These are phyloP conservation scores for Ziziphus jujuba DNA, from an alignment of 306 rosid species.

Conservation along the genomic window DNA sequence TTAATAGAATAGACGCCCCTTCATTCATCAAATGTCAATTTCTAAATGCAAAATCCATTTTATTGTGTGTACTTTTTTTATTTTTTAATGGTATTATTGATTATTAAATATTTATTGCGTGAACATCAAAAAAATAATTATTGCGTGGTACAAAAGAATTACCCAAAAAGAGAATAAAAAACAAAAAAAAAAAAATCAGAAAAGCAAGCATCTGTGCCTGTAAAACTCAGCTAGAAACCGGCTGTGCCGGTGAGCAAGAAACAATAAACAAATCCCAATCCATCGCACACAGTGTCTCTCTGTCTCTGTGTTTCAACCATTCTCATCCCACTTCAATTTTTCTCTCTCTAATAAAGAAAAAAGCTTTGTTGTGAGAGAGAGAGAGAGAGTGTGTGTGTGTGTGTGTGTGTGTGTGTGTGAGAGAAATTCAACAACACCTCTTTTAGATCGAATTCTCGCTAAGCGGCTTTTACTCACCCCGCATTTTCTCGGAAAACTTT, in stretches of 20 bases:
- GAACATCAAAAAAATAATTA: too few relatives aligned
- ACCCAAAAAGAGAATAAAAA: background rate
- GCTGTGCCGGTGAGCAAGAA: constrained; percentile 35
- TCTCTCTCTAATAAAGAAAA: constrained; percentile 16
- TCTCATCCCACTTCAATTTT: constrained; percentile 13
- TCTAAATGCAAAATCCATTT: too few relatives aligned
- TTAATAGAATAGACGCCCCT: too few relatives aligned
- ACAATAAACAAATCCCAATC: constrained; percentile 28
- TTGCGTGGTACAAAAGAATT: background rate
- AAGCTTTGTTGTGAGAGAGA: background rate
- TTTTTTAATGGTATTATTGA: too few relatives aligned
- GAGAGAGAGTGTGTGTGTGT: constrained; percentile 46
- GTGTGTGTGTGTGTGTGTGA: too few relatives aligned
- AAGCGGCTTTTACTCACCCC: constrained; percentile 3
- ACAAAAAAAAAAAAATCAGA: background rate
- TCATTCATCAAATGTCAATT: too few relatives aligned
- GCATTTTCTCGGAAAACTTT: constrained; percentile 39
- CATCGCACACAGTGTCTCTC: constrained; percentile 3
- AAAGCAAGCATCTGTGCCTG: constrained; percentile 10
- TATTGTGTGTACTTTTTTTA: too few relatives aligned
- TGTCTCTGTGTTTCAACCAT: constrained; percentile 20
- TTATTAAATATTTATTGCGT: too few relatives aligned
- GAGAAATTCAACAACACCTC: constrained; percentile 14
- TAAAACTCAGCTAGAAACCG: constrained; percentile 16
- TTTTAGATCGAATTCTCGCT: constrained; percentile 13